phyloP scores from a whole-genome alignment of 495 filamentous ascomycete species.

The Aspergillus ostianus region DNA sequence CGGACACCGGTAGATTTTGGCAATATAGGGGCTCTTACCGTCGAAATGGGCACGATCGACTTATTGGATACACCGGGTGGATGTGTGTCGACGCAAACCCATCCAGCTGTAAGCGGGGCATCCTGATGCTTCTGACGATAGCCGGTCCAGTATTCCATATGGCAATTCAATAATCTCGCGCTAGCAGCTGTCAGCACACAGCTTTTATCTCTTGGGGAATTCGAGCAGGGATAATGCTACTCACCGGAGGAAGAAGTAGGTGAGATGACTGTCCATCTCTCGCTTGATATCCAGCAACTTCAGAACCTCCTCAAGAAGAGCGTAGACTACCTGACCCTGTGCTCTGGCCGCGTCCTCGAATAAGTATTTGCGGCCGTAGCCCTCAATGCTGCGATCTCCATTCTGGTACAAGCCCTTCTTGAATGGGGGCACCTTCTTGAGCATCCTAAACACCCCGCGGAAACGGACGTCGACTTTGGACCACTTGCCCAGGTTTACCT shows the following conservation, averaged over 20 bases:
- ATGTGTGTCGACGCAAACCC: constrained; percentile 21
- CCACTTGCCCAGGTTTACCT: constrained; percentile 25
- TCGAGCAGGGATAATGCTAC: background rate
- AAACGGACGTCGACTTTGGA: constrained; percentile 30
- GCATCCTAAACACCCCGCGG: constrained; percentile 29
- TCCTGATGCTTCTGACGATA: constrained; percentile 29
- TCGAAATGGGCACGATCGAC: constrained; percentile 20
- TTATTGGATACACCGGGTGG: constrained; percentile 8
- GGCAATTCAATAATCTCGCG: constrained; percentile 17
- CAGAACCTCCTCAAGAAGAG: constrained; percentile 30
- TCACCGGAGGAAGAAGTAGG: constrained; percentile 23
- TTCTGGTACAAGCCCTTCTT: constrained; percentile 22
- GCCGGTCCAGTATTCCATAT: constrained; percentile 34
- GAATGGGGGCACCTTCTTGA: constrained; percentile 27
- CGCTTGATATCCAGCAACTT: constrained; percentile 19
- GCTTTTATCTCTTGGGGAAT: too few relatives aligned
- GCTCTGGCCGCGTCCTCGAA: constrained; percentile 11
- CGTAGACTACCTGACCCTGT: constrained; percentile 30
- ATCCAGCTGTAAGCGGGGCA: constrained; percentile 19
- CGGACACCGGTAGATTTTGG: background rate
- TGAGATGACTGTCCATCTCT: constrained; percentile 9
- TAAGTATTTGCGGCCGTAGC: background rate
- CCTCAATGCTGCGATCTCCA: constrained; percentile 5
- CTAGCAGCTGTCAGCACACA: constrained; percentile 6
- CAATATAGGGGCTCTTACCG: constrained; percentile 13